A percentile compares a stretch with the other conserved stretches of the same genome.
phyloP scores from a whole-genome alignment of 2,329 filamentous ascomycete species.

The Ascochyta fabae region DNA sequence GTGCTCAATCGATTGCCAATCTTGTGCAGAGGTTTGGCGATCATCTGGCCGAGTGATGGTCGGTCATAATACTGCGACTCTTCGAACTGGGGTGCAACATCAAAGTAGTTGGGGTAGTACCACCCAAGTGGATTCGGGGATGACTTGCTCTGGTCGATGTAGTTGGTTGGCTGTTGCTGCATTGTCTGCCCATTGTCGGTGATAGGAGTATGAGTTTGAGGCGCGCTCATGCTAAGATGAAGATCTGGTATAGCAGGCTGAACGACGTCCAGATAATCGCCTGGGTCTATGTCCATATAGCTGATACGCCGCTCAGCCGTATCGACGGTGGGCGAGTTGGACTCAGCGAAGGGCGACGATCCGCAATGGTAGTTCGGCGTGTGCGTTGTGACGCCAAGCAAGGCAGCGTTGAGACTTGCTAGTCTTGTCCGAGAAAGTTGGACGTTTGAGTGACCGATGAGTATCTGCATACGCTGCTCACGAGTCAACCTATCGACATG shows the following conservation, averaged over 20 bases:
- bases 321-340: slow-evolving; percentile 35
- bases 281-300: slow-evolving; percentile 48
- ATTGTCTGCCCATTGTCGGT: slow-evolving; percentile 30
- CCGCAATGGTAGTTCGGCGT: slow-evolving; percentile 32
- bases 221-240: slow-evolving; percentile 29
- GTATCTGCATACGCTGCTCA: slow-evolving; percentile 46
- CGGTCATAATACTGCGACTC: slow-evolving; percentile 47
- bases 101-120: slow-evolving; percentile 47
- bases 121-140: slow-evolving; percentile 39
- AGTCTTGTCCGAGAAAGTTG: slow-evolving; percentile 36
- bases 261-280: slow-evolving; percentile 36
- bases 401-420: slow-evolving; percentile 41
- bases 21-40: slow-evolving; percentile 43
- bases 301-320: slow-evolving; percentile 41
- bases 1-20: slow-evolving; percentile 38
- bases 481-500: slow-evolving; percentile 40
- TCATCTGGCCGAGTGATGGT: slow-evolving; percentile 44
- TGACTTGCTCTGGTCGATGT: slow-evolving; percentile 38
- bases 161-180: slow-evolving; percentile 29
- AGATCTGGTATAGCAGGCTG: slow-evolving; percentile 40
- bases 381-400: slow-evolving; percentile 33
- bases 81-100: slow-evolving; percentile 42
- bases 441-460: slow-evolving; percentile 41
- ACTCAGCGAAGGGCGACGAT: slow-evolving; percentile 34
- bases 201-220: slow-evolving; percentile 27